Evolutionary conservation across 768 basidiomycete species (phyloP), one percentile per base, ranked within the genome.

Genomic region (Mycena amicta): DNA sequence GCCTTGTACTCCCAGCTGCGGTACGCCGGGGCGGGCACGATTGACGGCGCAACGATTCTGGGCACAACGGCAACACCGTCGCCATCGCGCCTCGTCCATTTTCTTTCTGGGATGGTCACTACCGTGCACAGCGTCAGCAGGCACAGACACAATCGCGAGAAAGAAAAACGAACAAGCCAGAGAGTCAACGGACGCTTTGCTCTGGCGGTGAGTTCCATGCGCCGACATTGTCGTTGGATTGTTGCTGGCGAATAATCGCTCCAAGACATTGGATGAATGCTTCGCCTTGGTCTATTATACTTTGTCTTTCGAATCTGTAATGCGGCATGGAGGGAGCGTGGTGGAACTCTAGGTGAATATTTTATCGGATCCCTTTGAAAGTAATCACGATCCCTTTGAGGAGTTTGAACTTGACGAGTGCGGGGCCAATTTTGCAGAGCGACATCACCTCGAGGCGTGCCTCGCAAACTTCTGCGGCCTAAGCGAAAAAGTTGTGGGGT

Each of bases 381-480:
- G 46, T 50, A 59, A 62, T 62, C 61, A 53, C 52, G 61, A 62
- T 62, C 53, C 61, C 61, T 59, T 62, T 62, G 61, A 62, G 61
- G 61, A 62, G 61, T 62, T 62, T 52, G 61, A 62, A 62, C 43
- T 59, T 6, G 27, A 20, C 22, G 22, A 45, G 49, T 37, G 33
- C 45, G 61, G 61, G 25, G 49, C 33, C 53, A 26, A 47, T 40
- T 23, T 55, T 50, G 57, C 40, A 39, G 20, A 37, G 20, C 3
- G 11, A 45, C 1, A 62, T 62, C 61, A 59, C 61, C 57, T 62
- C 61, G 57, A 62, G 61, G 61, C 57, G 23, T 25, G 33, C 33
- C 50, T 45, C 27, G 46, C 41, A 50, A 41, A 46, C 31, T 59
- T 53, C 23, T 15, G 30, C 40, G 30, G 27, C 53, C 51, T 62